A percentile compares a stretch with the other conserved stretches of the same genome.
Conservation (phyloP, 116 monocot genomes). For the Papilionanthe hybrid region DNA sequence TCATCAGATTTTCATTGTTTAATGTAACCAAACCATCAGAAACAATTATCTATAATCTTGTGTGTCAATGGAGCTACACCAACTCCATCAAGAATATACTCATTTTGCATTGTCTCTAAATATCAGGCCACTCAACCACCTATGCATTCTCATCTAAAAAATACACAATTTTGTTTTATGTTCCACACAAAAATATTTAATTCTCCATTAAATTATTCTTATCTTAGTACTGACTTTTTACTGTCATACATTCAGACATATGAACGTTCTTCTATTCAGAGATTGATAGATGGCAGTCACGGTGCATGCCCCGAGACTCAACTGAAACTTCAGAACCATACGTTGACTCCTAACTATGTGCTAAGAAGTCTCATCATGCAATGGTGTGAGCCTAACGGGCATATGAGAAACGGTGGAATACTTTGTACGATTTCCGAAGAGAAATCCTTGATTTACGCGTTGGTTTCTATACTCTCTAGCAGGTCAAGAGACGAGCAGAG, state of each 20-base stretch:
- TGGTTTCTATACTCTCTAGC: conserved; percentile 41
- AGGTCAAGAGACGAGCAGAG: conserved; percentile 29
- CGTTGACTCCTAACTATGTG: conserved; percentile 73
- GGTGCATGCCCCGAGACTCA: conserved; percentile 76
- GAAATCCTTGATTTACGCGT: conserved; percentile 15
- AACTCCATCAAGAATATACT: too few relatives aligned
- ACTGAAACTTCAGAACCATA: conserved; percentile 58
- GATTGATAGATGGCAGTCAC: conserved; percentile 71
- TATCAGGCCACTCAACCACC: too few relatives aligned
- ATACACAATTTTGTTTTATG: too few relatives aligned
- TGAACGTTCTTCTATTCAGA: conserved; percentile 70
- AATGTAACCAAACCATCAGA: too few relatives aligned
- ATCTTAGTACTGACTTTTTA: neutral
- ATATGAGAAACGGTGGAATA: conserved; percentile 19
- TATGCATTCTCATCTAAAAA: too few relatives aligned
- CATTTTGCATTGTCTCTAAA: too few relatives aligned
- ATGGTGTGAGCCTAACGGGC: conserved; percentile 51
- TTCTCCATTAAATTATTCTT: too few relatives aligned
- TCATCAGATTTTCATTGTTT: too few relatives aligned
- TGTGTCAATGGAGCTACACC: too few relatives aligned
- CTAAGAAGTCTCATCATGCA: conserved; percentile 68
- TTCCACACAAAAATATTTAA: too few relatives aligned
- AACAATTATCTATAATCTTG: too few relatives aligned
- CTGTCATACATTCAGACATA: conserved; percentile 53
- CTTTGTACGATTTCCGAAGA: conserved; percentile 18